Evolutionary conservation across 345 rosid genomes (phyloP).

Genomic region (Viola odorata): DNA sequence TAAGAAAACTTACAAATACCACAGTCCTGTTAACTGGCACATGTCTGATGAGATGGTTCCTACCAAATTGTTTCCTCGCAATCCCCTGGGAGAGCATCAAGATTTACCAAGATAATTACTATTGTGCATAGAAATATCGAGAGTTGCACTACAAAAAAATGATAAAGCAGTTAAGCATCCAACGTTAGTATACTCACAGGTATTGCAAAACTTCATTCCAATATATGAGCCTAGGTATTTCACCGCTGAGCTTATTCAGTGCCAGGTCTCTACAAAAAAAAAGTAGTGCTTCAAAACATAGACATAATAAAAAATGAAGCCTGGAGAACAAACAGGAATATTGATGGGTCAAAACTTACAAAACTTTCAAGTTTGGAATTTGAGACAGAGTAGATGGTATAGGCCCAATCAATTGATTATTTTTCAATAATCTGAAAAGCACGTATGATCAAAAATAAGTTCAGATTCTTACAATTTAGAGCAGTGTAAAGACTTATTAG

Average conservation of each 20-base stretch:
- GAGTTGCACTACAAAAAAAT: too few relatives aligned
- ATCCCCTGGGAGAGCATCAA: constrained; percentile 44
- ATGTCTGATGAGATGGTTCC: constrained; percentile 83
- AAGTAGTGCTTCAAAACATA: neutral
- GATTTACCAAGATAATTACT: neutral
- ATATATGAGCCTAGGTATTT: constrained; percentile 93
- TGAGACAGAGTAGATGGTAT: constrained; percentile 89
- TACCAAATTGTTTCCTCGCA: constrained; percentile 88
- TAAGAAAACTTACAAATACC: constrained; percentile 88
- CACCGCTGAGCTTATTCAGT: constrained; percentile 83
- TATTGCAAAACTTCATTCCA: constrained; percentile 99
- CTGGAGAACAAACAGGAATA: neutral
- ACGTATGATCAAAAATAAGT: neutral
- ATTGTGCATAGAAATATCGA: neutral
- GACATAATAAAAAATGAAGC: neutral
- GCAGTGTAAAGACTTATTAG: neutral
- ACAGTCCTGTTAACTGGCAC: constrained; percentile 88
- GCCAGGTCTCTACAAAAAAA: constrained; percentile 61
- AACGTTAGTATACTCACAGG: constrained; percentile 50
- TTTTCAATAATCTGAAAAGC: constrained; percentile 58
- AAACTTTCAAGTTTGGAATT: constrained; percentile 78
- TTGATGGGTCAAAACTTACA: constrained; percentile 42
- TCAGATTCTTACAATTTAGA: neutral
- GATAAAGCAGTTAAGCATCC: too few relatives aligned
- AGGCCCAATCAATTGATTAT: constrained; percentile 82